Percentiles rank a stretch among this genome's conserved stretches.
These are phyloP conservation scores for Fusarium agapanthi DNA, from an alignment of 2,329 filamentous ascomycete species.

Conservation along the genomic window DNA sequence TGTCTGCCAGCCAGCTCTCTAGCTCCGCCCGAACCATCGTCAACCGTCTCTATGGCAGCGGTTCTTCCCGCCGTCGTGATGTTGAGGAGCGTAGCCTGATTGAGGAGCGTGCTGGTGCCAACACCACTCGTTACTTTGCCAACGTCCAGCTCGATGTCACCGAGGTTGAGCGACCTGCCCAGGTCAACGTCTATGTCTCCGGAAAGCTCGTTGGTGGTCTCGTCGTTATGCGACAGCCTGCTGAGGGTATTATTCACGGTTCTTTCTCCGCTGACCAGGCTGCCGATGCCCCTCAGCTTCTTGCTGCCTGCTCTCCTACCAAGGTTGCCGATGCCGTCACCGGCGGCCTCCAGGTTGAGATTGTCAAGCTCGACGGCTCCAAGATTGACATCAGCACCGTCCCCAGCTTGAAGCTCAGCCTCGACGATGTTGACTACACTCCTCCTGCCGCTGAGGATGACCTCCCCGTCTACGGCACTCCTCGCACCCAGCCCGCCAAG, in stretches of 20 bases:
- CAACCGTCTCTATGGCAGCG: conserved; percentile 46
- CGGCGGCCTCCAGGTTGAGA: conserved; percentile 45
- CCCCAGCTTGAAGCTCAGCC: conserved; percentile 48
- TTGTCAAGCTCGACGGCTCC: conserved; percentile 50
- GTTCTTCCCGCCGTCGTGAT: conserved; percentile 21
- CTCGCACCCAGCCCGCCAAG: conserved; percentile 28
- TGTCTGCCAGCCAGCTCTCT: conserved; percentile 43
- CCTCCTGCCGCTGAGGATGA: conserved; percentile 37
- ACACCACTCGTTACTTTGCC: conserved; percentile 48
- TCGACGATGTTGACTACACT: conserved; percentile 42
- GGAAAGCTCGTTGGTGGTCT: conserved; percentile 46
- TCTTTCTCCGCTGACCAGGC: conserved; percentile 63
- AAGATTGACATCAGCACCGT: conserved; percentile 46
- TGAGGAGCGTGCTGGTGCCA: conserved; percentile 15
- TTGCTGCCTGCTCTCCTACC: conserved; percentile 30
- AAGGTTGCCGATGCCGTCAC: conserved; percentile 40
- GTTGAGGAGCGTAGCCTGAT: conserved; percentile 25
- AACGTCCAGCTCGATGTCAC: conserved; percentile 47
- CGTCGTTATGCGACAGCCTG: conserved; percentile 50
- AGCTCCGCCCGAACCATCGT: conserved; percentile 45
- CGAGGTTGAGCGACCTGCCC: conserved; percentile 49
- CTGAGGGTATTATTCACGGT: conserved; percentile 45
- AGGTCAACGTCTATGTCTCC: conserved; percentile 47
- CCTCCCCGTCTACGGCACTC: conserved; percentile 42
- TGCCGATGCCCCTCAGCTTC: conserved; percentile 68